phyloP scores from a whole-genome alignment of 495 filamentous ascomycete species.

The Glutinoglossum americanum region DNA sequence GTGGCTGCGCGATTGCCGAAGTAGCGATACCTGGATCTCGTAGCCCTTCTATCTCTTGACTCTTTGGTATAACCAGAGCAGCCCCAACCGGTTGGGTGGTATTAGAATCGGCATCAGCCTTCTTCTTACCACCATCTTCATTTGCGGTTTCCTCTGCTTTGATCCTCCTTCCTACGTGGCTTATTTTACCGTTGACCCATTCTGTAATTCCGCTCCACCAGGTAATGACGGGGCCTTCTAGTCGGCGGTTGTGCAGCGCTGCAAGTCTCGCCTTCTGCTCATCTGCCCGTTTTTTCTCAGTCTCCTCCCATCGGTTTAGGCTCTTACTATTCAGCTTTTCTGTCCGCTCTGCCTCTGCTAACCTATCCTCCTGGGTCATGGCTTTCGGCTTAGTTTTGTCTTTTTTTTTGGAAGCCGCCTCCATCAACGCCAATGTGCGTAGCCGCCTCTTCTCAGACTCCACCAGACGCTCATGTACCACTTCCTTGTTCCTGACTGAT shows the following conservation, averaged over 20 bases:
- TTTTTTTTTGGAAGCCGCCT: conserved; percentile 61
- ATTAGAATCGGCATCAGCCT: conserved; percentile 18
- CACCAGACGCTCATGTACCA: conserved; percentile 60
- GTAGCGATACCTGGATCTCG: not conserved
- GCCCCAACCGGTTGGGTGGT: not conserved
- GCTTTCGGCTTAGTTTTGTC: conserved; percentile 48
- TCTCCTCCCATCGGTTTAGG: conserved; percentile 82
- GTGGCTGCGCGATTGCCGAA: not conserved
- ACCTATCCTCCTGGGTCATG: conserved; percentile 76
- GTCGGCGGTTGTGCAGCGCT: conserved; percentile 60
- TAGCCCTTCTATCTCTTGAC: not conserved
- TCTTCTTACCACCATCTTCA: conserved; percentile 33
- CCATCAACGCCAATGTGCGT: conserved; percentile 65
- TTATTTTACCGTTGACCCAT: conserved; percentile 53
- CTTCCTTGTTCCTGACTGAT: conserved; percentile 66
- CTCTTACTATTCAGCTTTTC: conserved; percentile 78
- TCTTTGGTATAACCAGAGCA: not conserved
- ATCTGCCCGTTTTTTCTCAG: conserved; percentile 67
- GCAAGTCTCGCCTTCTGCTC: conserved; percentile 62
- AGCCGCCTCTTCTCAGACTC: conserved; percentile 62
- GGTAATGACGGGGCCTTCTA: conserved; percentile 76
- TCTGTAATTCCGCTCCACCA: conserved; percentile 81
- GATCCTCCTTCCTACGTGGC: conserved; percentile 31
- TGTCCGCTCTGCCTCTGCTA: conserved; percentile 62
- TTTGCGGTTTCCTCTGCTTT: conserved; percentile 16